These are phyloP conservation scores for Pisolithus thermaeus DNA, from an alignment of 1,284 basidiomycete genomes.

Conservation along the genomic window DNA sequence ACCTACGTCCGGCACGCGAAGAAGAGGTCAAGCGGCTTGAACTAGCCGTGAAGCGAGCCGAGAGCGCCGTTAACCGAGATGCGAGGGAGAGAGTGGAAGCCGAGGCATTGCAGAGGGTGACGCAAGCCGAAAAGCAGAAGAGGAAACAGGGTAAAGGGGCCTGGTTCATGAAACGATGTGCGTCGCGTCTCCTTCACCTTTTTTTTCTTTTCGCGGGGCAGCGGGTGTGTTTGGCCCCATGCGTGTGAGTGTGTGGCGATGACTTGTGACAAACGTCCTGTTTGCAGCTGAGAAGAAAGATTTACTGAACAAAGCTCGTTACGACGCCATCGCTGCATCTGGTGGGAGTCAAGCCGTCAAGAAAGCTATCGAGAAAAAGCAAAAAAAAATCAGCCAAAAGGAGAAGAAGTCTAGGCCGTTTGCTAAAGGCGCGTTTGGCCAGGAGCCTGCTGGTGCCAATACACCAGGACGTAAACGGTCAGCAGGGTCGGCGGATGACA, in stretches of 20 bases:
- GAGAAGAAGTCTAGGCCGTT: constrained; percentile 84
- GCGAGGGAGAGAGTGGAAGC: constrained; percentile 65
- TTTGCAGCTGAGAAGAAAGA: constrained; percentile 70
- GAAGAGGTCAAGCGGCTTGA: constrained; percentile 76
- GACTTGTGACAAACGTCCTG: neutral
- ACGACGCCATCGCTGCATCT: constrained; percentile 66
- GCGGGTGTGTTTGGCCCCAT: neutral
- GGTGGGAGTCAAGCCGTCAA: constrained; percentile 80
- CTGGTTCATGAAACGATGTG: constrained; percentile 88
- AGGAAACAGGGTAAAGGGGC: constrained; percentile 70
- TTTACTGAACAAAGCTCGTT: constrained; percentile 66
- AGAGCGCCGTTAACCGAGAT: constrained; percentile 76
- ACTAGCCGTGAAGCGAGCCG: constrained; percentile 66
- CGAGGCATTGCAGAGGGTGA: constrained; percentile 54
- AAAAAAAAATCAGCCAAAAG: constrained; percentile 82
- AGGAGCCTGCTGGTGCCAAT: constrained; percentile 1
- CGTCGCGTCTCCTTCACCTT: constrained; percentile 21
- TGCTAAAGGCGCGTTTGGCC: constrained; percentile 26
- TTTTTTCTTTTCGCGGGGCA: neutral
- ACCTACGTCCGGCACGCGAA: constrained; percentile 59
- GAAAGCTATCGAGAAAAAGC: constrained; percentile 86
- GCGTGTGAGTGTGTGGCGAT: neutral
- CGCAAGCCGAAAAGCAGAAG: constrained; percentile 71
- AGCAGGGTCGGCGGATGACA: constrained; percentile 6
- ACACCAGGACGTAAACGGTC: constrained; percentile 12